Evolutionary conservation across 441 rosid species (phyloP).

Genomic region (Bocquillonia castaneifolia): DNA sequence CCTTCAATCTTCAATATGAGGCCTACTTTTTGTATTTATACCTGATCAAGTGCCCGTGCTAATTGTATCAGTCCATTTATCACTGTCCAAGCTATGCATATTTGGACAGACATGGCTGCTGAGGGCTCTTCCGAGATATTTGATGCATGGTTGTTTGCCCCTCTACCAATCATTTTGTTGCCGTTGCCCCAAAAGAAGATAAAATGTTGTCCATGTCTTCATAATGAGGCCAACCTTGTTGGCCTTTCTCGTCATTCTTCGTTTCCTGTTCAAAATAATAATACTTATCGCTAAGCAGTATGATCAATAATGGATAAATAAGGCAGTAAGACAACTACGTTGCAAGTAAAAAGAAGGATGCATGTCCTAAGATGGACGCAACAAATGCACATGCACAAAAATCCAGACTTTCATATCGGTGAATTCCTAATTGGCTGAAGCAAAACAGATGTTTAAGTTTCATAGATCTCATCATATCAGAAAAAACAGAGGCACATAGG

Average conservation of each 20-base stretch:
- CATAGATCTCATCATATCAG: neutral
- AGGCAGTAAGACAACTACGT: neutral
- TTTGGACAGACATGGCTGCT: neutral
- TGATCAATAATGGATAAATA: neutral
- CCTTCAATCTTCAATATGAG: slow-evolving; percentile 1
- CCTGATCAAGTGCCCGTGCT: neutral
- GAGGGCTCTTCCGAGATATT: neutral
- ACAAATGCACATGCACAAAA: neutral
- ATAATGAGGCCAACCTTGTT: slow-evolving; percentile 62
- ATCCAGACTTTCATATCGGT: neutral
- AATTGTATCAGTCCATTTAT: neutral
- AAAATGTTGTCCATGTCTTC: slow-evolving; percentile 60
- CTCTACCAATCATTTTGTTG: slow-evolving; percentile 32
- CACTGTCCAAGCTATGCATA: neutral
- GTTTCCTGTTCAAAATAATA: slow-evolving; percentile 44
- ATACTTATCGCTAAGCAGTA: neutral
- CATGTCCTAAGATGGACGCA: neutral
- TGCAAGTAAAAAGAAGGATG: neutral
- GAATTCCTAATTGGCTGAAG: neutral
- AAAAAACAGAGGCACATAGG: neutral
- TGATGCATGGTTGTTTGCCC: neutral
- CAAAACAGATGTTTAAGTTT: neutral
- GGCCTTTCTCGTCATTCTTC: slow-evolving; percentile 39
- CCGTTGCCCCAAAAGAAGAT: slow-evolving; percentile 40
- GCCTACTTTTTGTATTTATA: neutral